Base-by-base conservation (phyloP, 2,329 filamentous ascomycete genomes). In the Teratosphaeria epicoccoides region DNA sequence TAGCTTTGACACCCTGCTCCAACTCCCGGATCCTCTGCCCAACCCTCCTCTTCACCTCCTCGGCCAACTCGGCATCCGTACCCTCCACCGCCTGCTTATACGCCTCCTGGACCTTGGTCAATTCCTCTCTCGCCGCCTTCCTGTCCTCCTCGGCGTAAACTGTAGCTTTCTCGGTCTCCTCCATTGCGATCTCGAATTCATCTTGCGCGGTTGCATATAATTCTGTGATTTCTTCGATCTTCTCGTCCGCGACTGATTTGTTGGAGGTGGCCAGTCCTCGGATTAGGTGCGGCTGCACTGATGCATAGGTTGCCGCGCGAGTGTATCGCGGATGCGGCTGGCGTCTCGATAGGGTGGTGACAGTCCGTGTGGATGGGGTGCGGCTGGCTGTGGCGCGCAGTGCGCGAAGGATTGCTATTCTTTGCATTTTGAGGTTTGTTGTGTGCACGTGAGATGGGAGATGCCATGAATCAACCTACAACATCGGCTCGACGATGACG, bases 121-220 rank as follows among this genome's bases (percentile, higher is more conserved):
- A 58, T 57, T 78, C 77, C 60, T 78, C 76, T 10, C 73, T 61
- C 26, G 77, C 76, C 23, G 76, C 76, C 17, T 71, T 73, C 4
- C 78, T 67, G 55, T 80, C 77, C 24, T 76, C 76, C 17, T 73
- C 69, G 1, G 78, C 78, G 63, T 80, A 80, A 26, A 78, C 73
- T 10, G 75, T 76, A 52, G 74, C 73, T 65, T 76, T 78, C 56
- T 74, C 70, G 17, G 73, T 76, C 59, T 76, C 74, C 54, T 78
- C 75, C 50, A 70, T 67, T 25, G 74, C 75, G 26, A 76, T 76
- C 51, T 78, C 74, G 58, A 76, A 76, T 63, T 69, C 67, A 49
- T 69, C 67, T 52, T 63, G 64, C 6, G 67, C 67, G n/a, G 66
- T 68, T 17, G 64, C 61, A 54, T 65, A 71, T 29, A 70, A 60